Evolutionary conservation across 225 moss, liverwort and hornwort genomes (phyloP), one percentile per base, ranked within the genome.

Genomic region (Pleurozium schreberi): DNA sequence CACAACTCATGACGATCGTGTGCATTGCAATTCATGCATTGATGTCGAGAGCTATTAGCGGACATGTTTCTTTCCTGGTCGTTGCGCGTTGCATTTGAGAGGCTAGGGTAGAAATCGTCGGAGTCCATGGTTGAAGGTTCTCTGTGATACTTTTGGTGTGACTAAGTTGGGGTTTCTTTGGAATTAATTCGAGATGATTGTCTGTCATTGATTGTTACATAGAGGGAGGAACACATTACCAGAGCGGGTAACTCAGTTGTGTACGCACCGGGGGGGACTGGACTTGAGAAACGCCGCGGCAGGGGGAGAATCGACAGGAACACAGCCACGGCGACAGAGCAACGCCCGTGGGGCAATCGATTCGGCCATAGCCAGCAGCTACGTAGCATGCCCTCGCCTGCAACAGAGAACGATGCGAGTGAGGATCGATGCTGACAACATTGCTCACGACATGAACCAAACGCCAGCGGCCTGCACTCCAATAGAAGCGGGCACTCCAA

Each of bases 241-340:
- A 2, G 96, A 95, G 66, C 97, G 96, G 20, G 96, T 97, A 20
- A 12, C 12, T 53, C n/a, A 53, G 96, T 94, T 11, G 97, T 97
- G 84, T 96, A 98, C 6, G 94, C 97, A 38, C 96, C 98, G 90
- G 86, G 85, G 85, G 40, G 87, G 79, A 80, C 81, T 90, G 18
- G 87, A 75, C 89, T 86, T 93, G 70, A 96, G 91, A 81, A 97
- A 97, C 42, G 84, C 91, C 76, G 95, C 85, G 30, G 91, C 95
- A 52, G 97, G 86, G 64, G 92, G 83, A 3, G 90, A 89, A 47
- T 93, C 88, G 14, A 92, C 79, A 8, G 81, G 82, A n/a, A 93
- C 84, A 43, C 74, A 57, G 22, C 92, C 84, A 68, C 60, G 71
- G 43, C 61, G 52, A 43, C 74, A 89, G n/a, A 86, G 57, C 89